Percentiles rank a stretch among this genome's conserved stretches.
phyloP scores from a whole-genome alignment of 129 eudicot genomes.

The Logfia minima region DNA sequence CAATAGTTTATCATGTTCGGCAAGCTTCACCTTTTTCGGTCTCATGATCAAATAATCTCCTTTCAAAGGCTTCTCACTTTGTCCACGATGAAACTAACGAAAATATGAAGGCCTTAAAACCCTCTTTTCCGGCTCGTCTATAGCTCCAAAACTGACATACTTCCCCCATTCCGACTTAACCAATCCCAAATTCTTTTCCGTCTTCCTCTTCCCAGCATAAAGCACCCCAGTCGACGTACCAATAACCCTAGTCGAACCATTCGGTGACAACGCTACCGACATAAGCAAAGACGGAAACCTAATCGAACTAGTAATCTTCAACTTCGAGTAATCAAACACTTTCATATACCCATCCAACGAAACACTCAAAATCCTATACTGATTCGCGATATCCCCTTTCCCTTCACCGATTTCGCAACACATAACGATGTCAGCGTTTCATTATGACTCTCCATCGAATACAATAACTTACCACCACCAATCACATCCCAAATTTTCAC shows the following conservation, averaged over 20 bases:
- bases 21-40: slow-evolving; percentile 74
- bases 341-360: slow-evolving; percentile 85
- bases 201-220: slow-evolving; percentile 71
- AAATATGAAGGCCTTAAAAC: slow-evolving; percentile 69
- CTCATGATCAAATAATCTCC: slow-evolving; percentile 71
- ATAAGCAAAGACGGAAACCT: slow-evolving; percentile 65
- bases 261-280: slow-evolving; percentile 78
- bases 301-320: slow-evolving; percentile 74
- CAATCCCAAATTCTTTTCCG: slow-evolving; percentile 34
- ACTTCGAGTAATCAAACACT: slow-evolving; percentile 72
- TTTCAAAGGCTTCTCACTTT: slow-evolving; percentile 69
- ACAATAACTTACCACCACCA: slow-evolving; percentile 82
- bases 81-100: slow-evolving; percentile 83
- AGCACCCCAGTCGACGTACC: slow-evolving; percentile 77
- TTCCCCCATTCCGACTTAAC: slow-evolving; percentile 40
- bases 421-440: slow-evolving; percentile 82
- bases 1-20: slow-evolving; percentile 77
- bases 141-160: slow-evolving; percentile 36
- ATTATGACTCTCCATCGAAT: slow-evolving; percentile 78
- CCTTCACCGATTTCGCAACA: slow-evolving; percentile 60
- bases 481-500: slow-evolving; percentile 96
- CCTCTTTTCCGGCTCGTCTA: slow-evolving; percentile 42
- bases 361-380: slow-evolving; percentile 77
- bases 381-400: slow-evolving; percentile 46
- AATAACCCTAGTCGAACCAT: slow-evolving; percentile 65